Base-by-base conservation (phyloP, 805 yeast species). In the Lachancea lanzarotensis region DNA sequence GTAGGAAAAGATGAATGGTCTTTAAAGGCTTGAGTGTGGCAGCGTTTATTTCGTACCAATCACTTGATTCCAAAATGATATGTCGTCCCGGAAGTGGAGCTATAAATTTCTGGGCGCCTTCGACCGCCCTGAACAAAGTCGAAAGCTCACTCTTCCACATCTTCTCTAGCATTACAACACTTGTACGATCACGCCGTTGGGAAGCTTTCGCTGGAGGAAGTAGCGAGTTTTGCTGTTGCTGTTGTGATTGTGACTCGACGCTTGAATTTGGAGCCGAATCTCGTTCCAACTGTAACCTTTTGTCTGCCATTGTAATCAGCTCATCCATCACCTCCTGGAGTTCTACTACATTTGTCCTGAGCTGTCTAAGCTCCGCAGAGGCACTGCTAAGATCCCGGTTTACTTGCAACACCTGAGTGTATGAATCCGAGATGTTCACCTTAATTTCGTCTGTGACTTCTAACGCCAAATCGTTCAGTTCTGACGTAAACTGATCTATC, bases 31-130 rank as follows among this genome's bases (percentile, higher is more conserved):
- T 86, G 77, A 87, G 79, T 11, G 95, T 87, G 0, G 93, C 89
- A 2, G 84, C 78, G 56, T 88, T 89, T 48, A 90, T 67, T 63
- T 89, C 96, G 46, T 75, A 78, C 96, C 96, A 90, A 40, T 89
- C 75, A 2, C 84, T 83, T 59, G 88, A 79, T 54, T 89, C 93
- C 9, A 80, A 75, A 16, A 87, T 66, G 2, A 89, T 76, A 62
- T 88, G 96, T 40, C 96, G 74, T 3, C 90, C 93, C 0, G 90
- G 87, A 7, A 76, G 62, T 1, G 85, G 78, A 17, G 88, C 84
- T 32, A 89, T 71, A 48, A 75, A 78, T 56, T 84, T 84, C 54
- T 85, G 90, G 1, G 95, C 89, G n/a, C 96, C 95, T 51, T 90
- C 96, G 13, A 90, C 95, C 50, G 84, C 87, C 53, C 79, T 79